A percentile compares a stretch with the other conserved stretches of the same genome.
These are phyloP conservation scores for Ramicandelaber brevisporus DNA, from an alignment of 192 early-diverging fungal species.

Conservation along the genomic window DNA sequence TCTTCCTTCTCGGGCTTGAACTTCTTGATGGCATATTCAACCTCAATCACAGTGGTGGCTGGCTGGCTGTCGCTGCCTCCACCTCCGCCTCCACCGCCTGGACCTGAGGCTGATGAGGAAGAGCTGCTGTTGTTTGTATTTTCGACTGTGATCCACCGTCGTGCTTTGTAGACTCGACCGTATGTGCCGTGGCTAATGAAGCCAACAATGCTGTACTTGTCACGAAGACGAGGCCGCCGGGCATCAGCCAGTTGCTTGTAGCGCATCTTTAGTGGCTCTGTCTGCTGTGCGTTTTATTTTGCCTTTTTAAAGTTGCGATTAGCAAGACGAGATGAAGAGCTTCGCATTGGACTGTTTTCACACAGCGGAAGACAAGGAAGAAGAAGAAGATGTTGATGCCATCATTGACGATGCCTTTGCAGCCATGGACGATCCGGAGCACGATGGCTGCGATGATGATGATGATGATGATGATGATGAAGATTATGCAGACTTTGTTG, in stretches of 20 bases:
- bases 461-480: too few relatives aligned
- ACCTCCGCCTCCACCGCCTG: too few relatives aligned
- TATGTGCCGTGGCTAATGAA: conserved; percentile 92
- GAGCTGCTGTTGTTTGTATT: too few relatives aligned
- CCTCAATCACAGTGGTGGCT: too few relatives aligned
- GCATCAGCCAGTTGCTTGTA: background rate
- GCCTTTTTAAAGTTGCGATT: too few relatives aligned
- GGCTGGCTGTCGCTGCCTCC: too few relatives aligned
- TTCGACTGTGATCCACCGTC: conserved; percentile 18
- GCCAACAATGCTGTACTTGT: conserved; percentile 63
- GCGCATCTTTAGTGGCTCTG: conserved; percentile 1
- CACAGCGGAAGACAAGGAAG: background rate
- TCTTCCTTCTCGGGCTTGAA: conserved; percentile 93
- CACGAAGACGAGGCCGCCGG: too few relatives aligned
- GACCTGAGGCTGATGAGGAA: too few relatives aligned
- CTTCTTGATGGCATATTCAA: conserved; percentile 84
- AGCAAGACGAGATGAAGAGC: too few relatives aligned
- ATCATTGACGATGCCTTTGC: background rate
- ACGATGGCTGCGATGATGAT: background rate
- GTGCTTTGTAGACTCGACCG: conserved; percentile 86
- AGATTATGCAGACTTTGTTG: too few relatives aligned
- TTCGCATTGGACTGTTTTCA: too few relatives aligned
- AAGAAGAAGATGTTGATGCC: background rate
- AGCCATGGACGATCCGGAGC: background rate
- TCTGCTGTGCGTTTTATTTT: too few relatives aligned